These are phyloP conservation scores for Auxenochlorella pyrenoidosa DNA, from an alignment of 139 green algal genomes.

Conservation along the genomic window DNA sequence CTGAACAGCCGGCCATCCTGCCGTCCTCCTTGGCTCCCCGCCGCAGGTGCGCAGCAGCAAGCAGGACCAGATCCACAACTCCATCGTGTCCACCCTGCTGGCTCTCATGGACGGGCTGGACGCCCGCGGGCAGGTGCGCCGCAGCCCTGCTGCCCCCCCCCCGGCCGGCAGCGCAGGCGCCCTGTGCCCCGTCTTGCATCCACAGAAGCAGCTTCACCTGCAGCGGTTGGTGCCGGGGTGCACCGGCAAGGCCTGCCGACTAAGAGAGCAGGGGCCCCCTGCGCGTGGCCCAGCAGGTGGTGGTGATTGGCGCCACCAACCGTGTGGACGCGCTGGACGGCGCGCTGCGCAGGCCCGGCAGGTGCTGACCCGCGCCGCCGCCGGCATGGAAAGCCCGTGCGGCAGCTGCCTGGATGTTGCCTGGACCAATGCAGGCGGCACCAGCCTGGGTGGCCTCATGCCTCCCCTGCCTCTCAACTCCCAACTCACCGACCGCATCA, in stretches of 20 bases:
- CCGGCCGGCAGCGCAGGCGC: too few relatives aligned
- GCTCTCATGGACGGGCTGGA: conserved; percentile 97
- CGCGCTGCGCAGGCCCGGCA: conserved; percentile 74
- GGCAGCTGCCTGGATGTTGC: too few relatives aligned
- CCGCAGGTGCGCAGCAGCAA: conserved; percentile 77
- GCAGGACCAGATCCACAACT: conserved; percentile 98
- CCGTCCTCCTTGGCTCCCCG: too few relatives aligned
- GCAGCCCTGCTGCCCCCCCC: too few relatives aligned
- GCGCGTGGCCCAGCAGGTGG: conserved; percentile 46
- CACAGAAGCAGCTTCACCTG: too few relatives aligned
- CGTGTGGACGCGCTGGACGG: conserved; percentile 80
- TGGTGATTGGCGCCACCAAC: conserved; percentile 85
- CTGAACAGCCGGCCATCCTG: not conserved
- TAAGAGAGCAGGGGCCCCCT: too few relatives aligned
- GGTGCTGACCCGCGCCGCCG: not conserved
- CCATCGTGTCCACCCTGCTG: conserved; percentile 94
- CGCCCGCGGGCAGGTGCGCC: conserved; percentile 68
- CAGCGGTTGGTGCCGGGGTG: too few relatives aligned
- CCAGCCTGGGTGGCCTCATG: not conserved
- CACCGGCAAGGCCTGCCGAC: too few relatives aligned
- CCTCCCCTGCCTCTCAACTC: too few relatives aligned
- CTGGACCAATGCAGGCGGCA: too few relatives aligned
- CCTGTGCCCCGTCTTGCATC: too few relatives aligned
- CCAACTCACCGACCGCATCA: too few relatives aligned
- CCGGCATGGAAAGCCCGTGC: not conserved